Conservation (phyloP, 805 yeast species). For the Candida boidinii region DNA sequence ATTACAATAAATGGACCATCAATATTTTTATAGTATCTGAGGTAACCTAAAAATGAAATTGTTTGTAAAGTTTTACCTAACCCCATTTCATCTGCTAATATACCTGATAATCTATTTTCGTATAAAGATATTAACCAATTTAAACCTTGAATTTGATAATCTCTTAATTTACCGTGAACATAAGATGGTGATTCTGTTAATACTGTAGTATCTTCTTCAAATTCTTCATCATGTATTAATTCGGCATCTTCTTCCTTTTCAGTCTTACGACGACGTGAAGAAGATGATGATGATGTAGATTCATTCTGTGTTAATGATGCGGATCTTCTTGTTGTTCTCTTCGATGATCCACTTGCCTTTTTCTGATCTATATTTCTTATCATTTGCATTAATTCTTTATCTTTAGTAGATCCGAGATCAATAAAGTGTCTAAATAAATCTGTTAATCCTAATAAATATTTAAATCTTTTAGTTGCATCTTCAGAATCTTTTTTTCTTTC, state of each 20-base stretch:
- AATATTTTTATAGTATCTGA: conserved; percentile 67
- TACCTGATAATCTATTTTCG: conserved; percentile 85
- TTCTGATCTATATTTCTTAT: conserved; percentile 49
- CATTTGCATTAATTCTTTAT: conserved; percentile 56
- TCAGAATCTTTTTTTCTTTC: conserved; percentile 49
- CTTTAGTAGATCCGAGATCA: conserved; percentile 72
- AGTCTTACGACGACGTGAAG: conserved; percentile 64
- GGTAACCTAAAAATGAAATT: conserved; percentile 81
- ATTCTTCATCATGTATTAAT: conserved; percentile 72
- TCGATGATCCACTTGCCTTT: conserved; percentile 28
- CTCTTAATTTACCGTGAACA: conserved; percentile 71
- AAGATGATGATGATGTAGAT: conserved; percentile 11
- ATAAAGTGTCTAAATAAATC: conserved; percentile 85
- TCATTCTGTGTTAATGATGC: conserved; percentile 4
- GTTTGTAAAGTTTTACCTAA: conserved; percentile 94
- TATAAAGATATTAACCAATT: conserved; percentile 90
- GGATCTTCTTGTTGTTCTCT: too few species aligned
- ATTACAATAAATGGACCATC: conserved; percentile 89
- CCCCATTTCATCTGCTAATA: conserved; percentile 98
- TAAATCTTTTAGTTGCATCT: conserved; percentile 72
- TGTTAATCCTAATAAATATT: conserved; percentile 71
- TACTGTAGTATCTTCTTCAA: conserved; percentile 56
- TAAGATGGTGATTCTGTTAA: conserved; percentile 80
- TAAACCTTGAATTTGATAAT: conserved; percentile 89
- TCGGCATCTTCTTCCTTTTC: conserved; percentile 97